Base-by-base conservation (phyloP, 352 stramenopile species). In the Phytophthora agathidicida region DNA sequence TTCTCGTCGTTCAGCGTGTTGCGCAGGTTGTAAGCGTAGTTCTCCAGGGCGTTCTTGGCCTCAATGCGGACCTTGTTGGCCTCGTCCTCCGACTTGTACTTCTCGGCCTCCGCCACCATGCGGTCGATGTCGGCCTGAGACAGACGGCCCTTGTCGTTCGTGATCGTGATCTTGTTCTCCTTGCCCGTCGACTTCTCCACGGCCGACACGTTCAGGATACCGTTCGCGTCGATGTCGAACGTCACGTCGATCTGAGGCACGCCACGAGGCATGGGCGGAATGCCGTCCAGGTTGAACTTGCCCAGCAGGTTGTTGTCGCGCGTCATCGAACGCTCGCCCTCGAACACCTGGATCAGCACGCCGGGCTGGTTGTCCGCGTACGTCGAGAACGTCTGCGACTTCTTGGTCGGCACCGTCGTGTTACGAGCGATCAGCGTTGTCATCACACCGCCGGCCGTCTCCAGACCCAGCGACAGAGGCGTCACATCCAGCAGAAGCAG, bases 91-190 rank as follows among this genome's bases (percentile, higher is more conserved):
- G 98, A 96, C 53, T 97, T 98, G 80, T 97, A 99, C 77, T 98
- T 87, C 73, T 99, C 97, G 17, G 96, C 97, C 71, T 99, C 96
- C 17, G 79, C 56, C 9, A 99, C 95, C 97, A 99, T 99, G 53
- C 96, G 87, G 70, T 99, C 93, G 67, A 99, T 99, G 52, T 99
- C 97, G 33, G 98, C 96, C 63, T 99, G 84, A 35, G 84, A 97
- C 13, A 99, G 81, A 67, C 97, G 92, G 52, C 96, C 97, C 83
- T 98, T 99, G 68, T 99, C 97, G 54, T 97, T 96, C 26, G 96
- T 99, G 67, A 99, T 99, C 43, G 96, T 99, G 68, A 99, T 99
- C 84, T 98, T 98, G 60, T 89, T 86, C 69, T 87, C 79, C 88
- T 98, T 99, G 62, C 96, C 96, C 19, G 97, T 99, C 66, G 89